These are phyloP conservation scores for Gaultheria prostrata DNA, from an alignment of 148 eudicot genomes.

Conservation along the genomic window DNA sequence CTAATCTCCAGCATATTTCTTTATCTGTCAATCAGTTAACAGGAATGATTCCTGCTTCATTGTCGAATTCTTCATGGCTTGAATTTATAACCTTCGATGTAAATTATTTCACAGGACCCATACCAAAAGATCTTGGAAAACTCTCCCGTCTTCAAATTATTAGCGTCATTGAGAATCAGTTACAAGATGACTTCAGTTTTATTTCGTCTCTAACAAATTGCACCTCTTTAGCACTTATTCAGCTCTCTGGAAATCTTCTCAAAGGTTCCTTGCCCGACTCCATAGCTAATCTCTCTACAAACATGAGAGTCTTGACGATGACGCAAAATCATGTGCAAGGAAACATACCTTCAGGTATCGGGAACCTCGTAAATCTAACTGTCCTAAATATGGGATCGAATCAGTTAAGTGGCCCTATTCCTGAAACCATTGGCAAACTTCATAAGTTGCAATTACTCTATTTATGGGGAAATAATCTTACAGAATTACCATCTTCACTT, in stretches of 20 bases:
- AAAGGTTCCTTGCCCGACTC: not conserved
- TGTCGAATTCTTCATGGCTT: not conserved
- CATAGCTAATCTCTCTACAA: not conserved
- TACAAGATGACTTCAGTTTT: not conserved
- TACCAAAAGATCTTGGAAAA: not conserved
- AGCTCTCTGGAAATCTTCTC: not conserved
- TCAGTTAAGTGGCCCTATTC: not conserved
- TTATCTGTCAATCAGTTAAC: accelerated
- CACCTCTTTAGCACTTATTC: not conserved
- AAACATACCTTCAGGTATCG: not conserved
- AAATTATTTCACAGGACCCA: not conserved
- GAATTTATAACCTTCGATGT: accelerated
- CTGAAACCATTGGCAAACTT: not conserved
- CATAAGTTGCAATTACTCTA: accelerated
- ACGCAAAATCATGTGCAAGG: not conserved
- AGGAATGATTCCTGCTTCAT: not conserved
- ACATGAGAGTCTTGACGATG: accelerated
- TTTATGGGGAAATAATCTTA: not conserved
- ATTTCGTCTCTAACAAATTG: not conserved
- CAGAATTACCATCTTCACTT: too few species aligned
- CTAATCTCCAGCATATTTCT: not conserved
- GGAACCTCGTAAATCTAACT: not conserved
- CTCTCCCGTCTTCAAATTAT: accelerated
- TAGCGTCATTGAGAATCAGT: accelerated
- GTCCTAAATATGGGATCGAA: accelerated